Conservation (phyloP, 73 alveolate genomes). For the Tetrahymena borealis region DNA sequence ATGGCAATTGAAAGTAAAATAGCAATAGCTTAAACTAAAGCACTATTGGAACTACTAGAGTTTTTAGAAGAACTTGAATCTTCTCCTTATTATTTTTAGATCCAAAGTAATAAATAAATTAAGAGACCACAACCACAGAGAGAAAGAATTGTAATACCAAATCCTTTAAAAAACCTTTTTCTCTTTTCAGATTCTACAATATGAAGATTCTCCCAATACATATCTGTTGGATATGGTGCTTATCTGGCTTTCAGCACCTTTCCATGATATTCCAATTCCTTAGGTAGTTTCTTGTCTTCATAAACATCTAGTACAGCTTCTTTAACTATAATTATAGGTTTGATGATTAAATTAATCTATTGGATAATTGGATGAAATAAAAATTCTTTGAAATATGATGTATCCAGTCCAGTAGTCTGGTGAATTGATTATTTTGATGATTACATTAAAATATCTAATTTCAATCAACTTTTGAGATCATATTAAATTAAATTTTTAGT, state of each 20-base stretch:
- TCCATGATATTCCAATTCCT: slow-evolving; percentile 23
- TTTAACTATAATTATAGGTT: background rate
- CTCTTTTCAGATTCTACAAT: slow-evolving; percentile 16
- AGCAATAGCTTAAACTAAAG: slow-evolving; percentile 26
- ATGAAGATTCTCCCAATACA: slow-evolving; percentile 70
- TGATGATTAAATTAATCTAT: background rate
- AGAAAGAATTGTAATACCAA: slow-evolving; percentile 16
- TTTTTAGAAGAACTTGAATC: slow-evolving; percentile 27
- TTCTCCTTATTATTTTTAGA: slow-evolving; percentile 31
- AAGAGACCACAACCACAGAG: slow-evolving; percentile 48
- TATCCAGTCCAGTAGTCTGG: too few species aligned
- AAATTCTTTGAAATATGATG: too few species aligned
- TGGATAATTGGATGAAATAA: too few species aligned
- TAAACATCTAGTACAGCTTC: background rate
- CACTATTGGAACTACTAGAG: background rate
- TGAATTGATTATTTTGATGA: too few species aligned
- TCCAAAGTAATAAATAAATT: slow-evolving; percentile 32
- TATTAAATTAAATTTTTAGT: too few species aligned
- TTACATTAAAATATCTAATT: too few species aligned
- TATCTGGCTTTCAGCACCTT: slow-evolving; percentile 22
- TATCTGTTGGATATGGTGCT: slow-evolving; percentile 81
- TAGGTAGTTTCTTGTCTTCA: background rate
- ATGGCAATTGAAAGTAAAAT: slow-evolving; percentile 38
- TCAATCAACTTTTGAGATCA: too few species aligned
- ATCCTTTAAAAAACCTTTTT: slow-evolving; percentile 27